Conservation (phyloP, 192 early-diverging fungal species). For the Coemansia sp. region DNA sequence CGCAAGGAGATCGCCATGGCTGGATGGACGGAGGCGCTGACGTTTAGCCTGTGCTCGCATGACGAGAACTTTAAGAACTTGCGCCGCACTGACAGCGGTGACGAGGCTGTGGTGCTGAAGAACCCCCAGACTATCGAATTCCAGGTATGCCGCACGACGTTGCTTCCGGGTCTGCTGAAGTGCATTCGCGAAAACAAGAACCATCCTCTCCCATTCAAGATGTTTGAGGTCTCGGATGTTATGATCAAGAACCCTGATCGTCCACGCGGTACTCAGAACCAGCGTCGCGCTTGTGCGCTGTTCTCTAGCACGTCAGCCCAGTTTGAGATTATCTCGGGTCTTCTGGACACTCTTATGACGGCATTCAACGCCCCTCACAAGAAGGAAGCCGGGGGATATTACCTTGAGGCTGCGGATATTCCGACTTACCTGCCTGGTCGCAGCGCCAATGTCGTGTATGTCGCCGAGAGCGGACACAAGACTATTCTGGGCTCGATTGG, state of each 20-base stretch:
- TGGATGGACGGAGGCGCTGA: constrained; percentile 93
- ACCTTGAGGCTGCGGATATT: constrained; percentile 43
- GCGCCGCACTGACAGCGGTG: constrained; percentile 74
- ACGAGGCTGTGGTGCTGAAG: constrained; percentile 80
- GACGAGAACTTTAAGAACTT: constrained; percentile 95
- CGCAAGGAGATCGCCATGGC: constrained; percentile 83
- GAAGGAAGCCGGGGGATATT: constrained; percentile 25
- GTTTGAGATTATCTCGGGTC: constrained; percentile 81
- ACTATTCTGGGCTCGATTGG: constrained; percentile 81
- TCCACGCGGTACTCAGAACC: constrained; percentile 84
- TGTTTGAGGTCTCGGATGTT: constrained; percentile 97
- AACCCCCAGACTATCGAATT: constrained; percentile 94
- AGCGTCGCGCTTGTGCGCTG: constrained; percentile 82
- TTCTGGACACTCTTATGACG: constrained; percentile 87
- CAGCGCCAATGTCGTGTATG: constrained; percentile 79
- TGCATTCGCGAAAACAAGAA: constrained; percentile 85
- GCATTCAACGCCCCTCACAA: constrained; percentile 59
- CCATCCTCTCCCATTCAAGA: constrained; percentile 84
- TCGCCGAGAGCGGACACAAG: constrained; percentile 40
- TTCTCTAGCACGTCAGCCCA: constrained; percentile 78
- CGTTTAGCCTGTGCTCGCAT: constrained; percentile 96
- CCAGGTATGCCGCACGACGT: constrained; percentile 88
- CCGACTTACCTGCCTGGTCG: constrained; percentile 91
- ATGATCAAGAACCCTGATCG: constrained; percentile 81
- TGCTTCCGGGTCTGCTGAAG: constrained; percentile 94